Conservation (phyloP, 192 early-diverging fungal species). For the Coemansia sp. region DNA sequence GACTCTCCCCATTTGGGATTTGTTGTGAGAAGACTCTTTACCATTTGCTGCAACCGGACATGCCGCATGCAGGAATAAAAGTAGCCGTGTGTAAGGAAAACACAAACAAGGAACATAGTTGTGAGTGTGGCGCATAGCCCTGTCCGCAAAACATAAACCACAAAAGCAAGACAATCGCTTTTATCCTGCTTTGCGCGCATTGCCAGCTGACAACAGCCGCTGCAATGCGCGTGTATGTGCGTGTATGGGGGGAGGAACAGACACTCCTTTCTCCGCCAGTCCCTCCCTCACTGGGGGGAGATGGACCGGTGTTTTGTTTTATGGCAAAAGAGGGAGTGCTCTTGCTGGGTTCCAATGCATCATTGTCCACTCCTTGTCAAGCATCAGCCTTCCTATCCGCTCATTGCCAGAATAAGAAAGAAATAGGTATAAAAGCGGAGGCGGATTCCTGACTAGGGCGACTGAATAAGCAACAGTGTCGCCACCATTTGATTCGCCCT, state of each 20-base stretch:
- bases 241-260: not conserved
- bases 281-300: not conserved
- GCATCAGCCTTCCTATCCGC: not conserved
- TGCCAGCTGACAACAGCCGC: conserved; percentile 6
- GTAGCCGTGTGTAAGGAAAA: not conserved
- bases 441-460: not conserved
- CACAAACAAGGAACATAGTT: not conserved
- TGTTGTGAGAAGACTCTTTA: not conserved
- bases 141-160: not conserved
- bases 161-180: not conserved
- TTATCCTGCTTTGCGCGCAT: conserved; percentile 11
- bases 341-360: not conserved
- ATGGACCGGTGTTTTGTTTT: not conserved
- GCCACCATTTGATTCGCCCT: not conserved
- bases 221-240: conserved; percentile 7
- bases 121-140: not conserved
- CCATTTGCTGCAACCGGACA: not conserved
- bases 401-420: not conserved
- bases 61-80: not conserved
- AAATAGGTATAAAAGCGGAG: conserved; percentile 2
- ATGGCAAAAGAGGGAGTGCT: not conserved
- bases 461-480: not conserved
- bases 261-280: not conserved
- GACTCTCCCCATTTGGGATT: not conserved
- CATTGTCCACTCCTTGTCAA: not conserved